Evolutionary conservation across 148 eudicot genomes (phyloP).

Genomic region (Chenopodium quinoa): DNA sequence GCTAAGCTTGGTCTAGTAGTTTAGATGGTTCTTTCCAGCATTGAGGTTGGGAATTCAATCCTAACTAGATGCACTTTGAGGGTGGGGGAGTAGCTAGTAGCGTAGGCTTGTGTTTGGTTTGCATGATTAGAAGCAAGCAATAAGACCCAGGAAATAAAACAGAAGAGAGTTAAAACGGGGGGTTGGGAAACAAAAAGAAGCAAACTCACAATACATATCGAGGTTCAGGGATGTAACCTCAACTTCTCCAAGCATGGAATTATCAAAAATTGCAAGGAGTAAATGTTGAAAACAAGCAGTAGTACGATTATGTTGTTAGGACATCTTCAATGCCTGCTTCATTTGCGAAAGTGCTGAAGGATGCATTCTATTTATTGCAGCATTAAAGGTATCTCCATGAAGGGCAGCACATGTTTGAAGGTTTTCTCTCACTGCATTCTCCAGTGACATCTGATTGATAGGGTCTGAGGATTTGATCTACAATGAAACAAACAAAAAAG

Average conservation of each 20-base stretch:
- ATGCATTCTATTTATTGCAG: conserved; percentile 79
- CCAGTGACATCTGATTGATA: conserved; percentile 71
- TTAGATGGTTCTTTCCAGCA: too few relatives aligned
- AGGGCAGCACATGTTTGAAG: conserved; percentile 91
- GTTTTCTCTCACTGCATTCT: conserved; percentile 81
- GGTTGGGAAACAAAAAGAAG: background rate
- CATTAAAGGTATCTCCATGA: conserved; percentile 88
- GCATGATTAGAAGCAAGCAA: background rate
- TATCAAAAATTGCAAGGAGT: conserved; percentile 27
- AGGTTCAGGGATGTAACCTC: conserved; percentile 15
- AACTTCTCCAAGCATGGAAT: conserved; percentile 9
- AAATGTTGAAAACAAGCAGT: conserved; percentile 3
- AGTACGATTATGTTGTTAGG: conserved; percentile 32
- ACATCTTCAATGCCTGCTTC: conserved; percentile 83
- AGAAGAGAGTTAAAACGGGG: background rate
- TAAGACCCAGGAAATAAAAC: background rate
- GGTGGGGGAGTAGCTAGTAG: background rate
- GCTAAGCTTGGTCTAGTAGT: too few relatives aligned
- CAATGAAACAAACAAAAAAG: conserved; percentile 11
- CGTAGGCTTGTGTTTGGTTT: background rate
- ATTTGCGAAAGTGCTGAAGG: conserved; percentile 81
- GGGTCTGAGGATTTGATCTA: conserved; percentile 92
- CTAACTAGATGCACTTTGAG: too few relatives aligned
- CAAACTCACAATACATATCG: conserved; percentile 22
- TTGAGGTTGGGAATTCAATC: too few relatives aligned